phyloP scores from a whole-genome alignment of 2,329 filamentous ascomycete genomes.

The Emmonsiellopsis sp. region DNA sequence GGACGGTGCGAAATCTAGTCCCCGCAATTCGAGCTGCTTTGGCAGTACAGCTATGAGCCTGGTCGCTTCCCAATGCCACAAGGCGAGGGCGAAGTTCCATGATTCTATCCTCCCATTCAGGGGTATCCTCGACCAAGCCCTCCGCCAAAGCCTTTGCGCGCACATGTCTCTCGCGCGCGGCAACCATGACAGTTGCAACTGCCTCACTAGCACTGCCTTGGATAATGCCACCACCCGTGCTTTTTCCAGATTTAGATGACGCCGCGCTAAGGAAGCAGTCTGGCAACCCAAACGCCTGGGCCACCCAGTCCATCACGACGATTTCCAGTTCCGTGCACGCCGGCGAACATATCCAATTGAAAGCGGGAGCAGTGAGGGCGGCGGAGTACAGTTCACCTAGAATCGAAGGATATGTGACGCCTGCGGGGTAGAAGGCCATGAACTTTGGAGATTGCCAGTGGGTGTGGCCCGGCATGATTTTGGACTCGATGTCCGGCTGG shows the following conservation, averaged over 20 bases:
- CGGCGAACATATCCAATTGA: constrained; percentile 95
- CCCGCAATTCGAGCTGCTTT: constrained; percentile 83
- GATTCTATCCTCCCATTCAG: constrained; percentile 60
- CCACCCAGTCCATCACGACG: constrained; percentile 85
- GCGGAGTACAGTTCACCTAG: constrained; percentile 88
- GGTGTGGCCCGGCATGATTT: constrained; percentile 86
- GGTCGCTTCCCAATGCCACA: constrained; percentile 70
- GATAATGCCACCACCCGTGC: constrained; percentile 75
- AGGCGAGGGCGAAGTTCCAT: constrained; percentile 60
- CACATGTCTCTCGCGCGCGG: constrained; percentile 73
- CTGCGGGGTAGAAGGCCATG: constrained; percentile 90
- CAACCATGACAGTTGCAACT: constrained; percentile 76
- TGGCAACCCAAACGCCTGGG: constrained; percentile 64
- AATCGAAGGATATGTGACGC: constrained; percentile 71
- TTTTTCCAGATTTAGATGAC: constrained; percentile 36
- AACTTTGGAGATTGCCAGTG: constrained; percentile 95
- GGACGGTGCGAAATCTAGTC: constrained; percentile 66
- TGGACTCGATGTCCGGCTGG: constrained; percentile 69
- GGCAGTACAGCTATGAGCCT: constrained; percentile 73
- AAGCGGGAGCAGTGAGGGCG: constrained; percentile 80
- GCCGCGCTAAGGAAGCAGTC: constrained; percentile 59
- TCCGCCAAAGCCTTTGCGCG: constrained; percentile 48
- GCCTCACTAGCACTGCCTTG: constrained; percentile 87
- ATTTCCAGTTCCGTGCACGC: constrained; percentile 91
- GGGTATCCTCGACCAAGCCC: constrained; percentile 34